Base-by-base conservation (phyloP, 257 asterid species). In the Oldenlandia corymbosa region DNA sequence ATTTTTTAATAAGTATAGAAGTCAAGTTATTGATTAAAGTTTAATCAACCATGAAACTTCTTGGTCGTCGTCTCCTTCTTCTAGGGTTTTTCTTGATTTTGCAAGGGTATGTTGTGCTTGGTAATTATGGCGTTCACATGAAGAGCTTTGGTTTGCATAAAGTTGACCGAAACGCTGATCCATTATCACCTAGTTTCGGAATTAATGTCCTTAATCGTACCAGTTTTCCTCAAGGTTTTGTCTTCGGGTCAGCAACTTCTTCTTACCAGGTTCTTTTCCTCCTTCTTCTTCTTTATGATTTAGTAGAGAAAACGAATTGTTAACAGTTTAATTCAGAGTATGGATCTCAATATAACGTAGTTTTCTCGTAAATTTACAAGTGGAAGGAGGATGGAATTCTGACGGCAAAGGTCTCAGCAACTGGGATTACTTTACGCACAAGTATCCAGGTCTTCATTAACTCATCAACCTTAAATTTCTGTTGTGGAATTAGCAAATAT, bases 361-460 rank as follows among this genome's bases (percentile, higher is more conserved):
- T n/a, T n/a, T n/a, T n/a, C n/a, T n/a, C n/a, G n/a, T n/a, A n/a
- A 14, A 1, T 60, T 66, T 17, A 13, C 68, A 77, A 78, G 46
- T 69, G 48, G 82, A 77, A 73, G 82, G 82, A 34, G 82, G 71
- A 2, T 64, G 76, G 63, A 67, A 65, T 32, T 41, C 31, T 39
- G 50, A 77, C 57, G 81, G 81, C 5, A 77, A 65, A 69, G 79
- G 79, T 1, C 72, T 71, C 18, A 77, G 71, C 58, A 77, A 62
- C 8, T 77, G 79, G 79, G 79, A 77, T 45, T 24, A 58, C 23
- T 77, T 49, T 56, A 69, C 78, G 5, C 71, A 66, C 14, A 69
- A 13, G 14, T 48, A 61, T 46, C 74, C 79, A 27, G 76, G 82
- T 77, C 24, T 18, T 34, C 39, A 4, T 34, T n/a, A n/a, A n/a